Evolutionary conservation across 352 stramenopile genomes (phyloP), one percentile per base, ranked within the genome.

Genomic region (Blastocystis sp.): DNA sequence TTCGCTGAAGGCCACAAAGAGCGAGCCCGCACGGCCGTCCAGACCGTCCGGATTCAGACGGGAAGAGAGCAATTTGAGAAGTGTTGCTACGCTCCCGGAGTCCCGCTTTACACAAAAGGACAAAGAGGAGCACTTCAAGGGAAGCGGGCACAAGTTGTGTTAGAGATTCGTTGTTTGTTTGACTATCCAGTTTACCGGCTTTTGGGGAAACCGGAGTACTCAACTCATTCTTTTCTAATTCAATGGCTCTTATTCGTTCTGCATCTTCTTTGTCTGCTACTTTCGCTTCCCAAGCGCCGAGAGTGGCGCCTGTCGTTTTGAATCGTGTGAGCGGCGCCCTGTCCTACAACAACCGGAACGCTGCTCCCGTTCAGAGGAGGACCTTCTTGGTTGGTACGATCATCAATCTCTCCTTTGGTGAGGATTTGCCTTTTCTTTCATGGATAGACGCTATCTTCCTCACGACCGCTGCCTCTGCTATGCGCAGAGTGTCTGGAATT

Each of bases 91-190:
- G 14, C 48, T 14, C 48, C 14, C 40, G 28, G 71, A 81, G 40
- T 66, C 45, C 48, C 52, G 71, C 43, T 81, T 81, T 40, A 43
- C 43, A 28, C n/a, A 81, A 24, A 21, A 45, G n/a, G 71, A 81
- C 9, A 81, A 68, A 48, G 52, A 81, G 28, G 17, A 81, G 21
- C 71, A 65, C 45, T 81, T 81, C 52, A 64, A 81, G 52, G 71
- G 71, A 48, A 61, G 14, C 17, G 71, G 71, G 2, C 71, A 81
- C 42, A 38, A 43, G 11, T 3, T 77, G 19, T 61, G 43, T 24
- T 77, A 34, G 28, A 28, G 63, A 61, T 77, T 77, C 11, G 17
- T 57, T 77, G 68, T n/a, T 74, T 54, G n/a, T n/a, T 57, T 7
- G 48, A 57, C 48, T 57, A 57, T 7, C 48, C 6, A 57, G 48